Base-by-base conservation (phyloP, 108 stramenopile genomes). In the Seminavis robusta region DNA sequence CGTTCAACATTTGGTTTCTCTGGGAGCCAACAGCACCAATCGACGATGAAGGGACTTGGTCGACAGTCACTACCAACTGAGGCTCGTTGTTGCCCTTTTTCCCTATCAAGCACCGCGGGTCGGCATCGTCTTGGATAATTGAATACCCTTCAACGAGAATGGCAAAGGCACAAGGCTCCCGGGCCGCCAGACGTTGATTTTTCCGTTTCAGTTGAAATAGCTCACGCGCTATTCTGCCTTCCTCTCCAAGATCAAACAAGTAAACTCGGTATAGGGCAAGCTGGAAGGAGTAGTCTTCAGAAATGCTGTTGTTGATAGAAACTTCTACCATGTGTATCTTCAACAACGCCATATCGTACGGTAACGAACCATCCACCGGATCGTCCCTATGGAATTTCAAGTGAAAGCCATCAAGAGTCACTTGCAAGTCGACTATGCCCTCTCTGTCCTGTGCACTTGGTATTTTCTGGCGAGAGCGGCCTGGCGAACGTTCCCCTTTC, bases 191-290 rank as follows among this genome's bases (percentile, higher is more conserved):
- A 33, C 46, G 28, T 17, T 53, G 38, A 47, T 65, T 24, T 30
- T 52, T 29, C 36, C 31, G 38, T 45, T 61, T 25, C 26, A 41
- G 24, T 40, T 64, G 70, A 36, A 59, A 74, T 24, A 44, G 51
- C 50, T 76, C 70, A 47, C 77, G 55, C 0, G 61, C 59, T 1
- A 77, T 60, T 8, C 81, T 60, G 7, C 77, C 83, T 9, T 32
- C 33, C 51, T 84, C 79, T 23, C 84, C 81, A 20, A 86, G 40
- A 56, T 86, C 84, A 51, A 67, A 77, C 21, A 82, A 48, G 3
- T 62, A 64, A 31, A 85, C 41, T 17, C 75, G 69, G 33, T 59
- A 61, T 27, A 85, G 42, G 4, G 74, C 62, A 2, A 85, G 33
- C 5, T 58, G 42, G 48, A 71, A 56, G n/a, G 67, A 68, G 11